Base-by-base conservation (phyloP, 2,329 filamentous ascomycete species). In the Apiospora sp. region DNA sequence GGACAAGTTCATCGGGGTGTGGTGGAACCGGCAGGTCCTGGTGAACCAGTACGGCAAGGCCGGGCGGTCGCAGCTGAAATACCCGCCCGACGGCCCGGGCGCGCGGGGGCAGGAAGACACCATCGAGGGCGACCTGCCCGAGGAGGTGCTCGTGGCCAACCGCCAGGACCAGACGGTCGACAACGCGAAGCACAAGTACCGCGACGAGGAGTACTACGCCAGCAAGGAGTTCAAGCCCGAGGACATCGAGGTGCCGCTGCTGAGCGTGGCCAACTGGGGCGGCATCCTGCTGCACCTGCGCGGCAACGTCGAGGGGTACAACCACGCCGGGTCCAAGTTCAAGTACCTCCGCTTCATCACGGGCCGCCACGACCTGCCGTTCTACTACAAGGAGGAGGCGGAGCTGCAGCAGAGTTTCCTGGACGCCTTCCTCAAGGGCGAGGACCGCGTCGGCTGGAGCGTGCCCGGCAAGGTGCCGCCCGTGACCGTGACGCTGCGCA, bases 291-390 rank as follows among this genome's bases (percentile, higher is more conserved):
- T 94, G 1, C 92, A 94, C 75, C 84, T 93, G 6, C 86, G 92
- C 10, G 92, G 92, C 2, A 94, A 94, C 75, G 85, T 94, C 10
- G 86, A 92, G 76, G 92, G 92, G 0, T 94, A 88, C 72, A 82
- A 83, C 1, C 85, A 90, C 68, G 91, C 92, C 0, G 90, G 91
- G 0, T 93, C 91, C 0, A 84, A 90, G 72, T 83, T 90, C 74
- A 94, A 94, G 79, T 94, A 92, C 75, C 84, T 94, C 0, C 87
- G 92, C 8, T 90, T 93, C 79, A 92, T 93, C 77, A 91, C 88
- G 0, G 92, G 92, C 1, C 86, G 92, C 0, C 92, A 94, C 74
- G 92, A 94, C 76, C 83, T 94, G 1, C 92, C 92, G 0, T 93
- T 94, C 79, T 94, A 93, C 81, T 93, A 93, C 78, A 80, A 87